Evolutionary conservation across 768 basidiomycete genomes (phyloP).

Genomic region (Scleroderma citrinum): DNA sequence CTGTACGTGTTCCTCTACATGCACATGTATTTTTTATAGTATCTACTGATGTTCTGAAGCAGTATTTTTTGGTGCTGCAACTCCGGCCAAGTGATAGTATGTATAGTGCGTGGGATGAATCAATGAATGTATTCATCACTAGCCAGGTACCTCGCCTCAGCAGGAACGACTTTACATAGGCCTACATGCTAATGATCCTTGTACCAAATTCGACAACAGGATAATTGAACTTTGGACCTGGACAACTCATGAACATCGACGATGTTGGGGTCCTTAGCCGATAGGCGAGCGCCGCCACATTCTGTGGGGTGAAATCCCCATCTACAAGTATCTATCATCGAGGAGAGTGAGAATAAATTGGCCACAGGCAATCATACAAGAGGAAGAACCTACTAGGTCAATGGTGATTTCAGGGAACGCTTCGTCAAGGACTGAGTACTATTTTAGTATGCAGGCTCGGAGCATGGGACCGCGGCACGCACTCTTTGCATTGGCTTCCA

Average conservation of each 20-base stretch:
- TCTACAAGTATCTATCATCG: slow-evolving; percentile 39
- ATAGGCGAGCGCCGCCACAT: slow-evolving; percentile 45
- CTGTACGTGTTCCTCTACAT: no score
- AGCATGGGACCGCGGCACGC: slow-evolving; percentile 4
- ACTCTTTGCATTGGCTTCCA: slow-evolving; percentile 70
- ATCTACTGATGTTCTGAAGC: no score
- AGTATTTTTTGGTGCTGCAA: no score
- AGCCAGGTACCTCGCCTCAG: no score
- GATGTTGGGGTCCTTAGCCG: slow-evolving; percentile 45
- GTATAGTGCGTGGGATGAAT: no score
- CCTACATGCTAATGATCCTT: slow-evolving; percentile 36
- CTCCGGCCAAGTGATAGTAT: no score
- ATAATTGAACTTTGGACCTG: slow-evolving; percentile 39
- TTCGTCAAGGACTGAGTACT: slow-evolving; percentile 46
- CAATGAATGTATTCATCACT: no score
- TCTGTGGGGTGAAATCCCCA: slow-evolving; percentile 38
- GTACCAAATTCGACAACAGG: slow-evolving; percentile 47
- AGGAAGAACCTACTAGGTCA: no score
- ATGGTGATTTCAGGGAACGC: slow-evolving; percentile 61
- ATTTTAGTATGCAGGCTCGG: background rate
- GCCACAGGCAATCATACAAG: no score
- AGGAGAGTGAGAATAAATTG: background rate
- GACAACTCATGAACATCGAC: slow-evolving; percentile 61
- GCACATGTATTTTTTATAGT: no score
- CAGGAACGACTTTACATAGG: background rate